Base-by-base conservation (phyloP, 768 basidiomycete genomes). In the Kwoniella dejecticola region DNA sequence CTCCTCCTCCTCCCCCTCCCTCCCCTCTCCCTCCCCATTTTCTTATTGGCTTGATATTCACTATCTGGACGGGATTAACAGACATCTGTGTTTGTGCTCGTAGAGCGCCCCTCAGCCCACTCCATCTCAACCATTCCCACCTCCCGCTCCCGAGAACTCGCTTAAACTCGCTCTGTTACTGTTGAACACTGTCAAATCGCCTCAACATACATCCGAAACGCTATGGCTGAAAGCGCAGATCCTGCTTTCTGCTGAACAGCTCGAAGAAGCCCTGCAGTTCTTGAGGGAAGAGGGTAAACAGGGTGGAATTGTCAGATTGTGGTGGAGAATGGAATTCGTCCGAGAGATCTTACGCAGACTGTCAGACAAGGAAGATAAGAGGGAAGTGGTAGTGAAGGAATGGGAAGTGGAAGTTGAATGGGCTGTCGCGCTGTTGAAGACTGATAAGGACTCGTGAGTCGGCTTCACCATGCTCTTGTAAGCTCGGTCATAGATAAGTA, bases 201-300 rank as follows among this genome's bases (percentile, higher is more conserved):
- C 59, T 10, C 21, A 33, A 13, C 33, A 36, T 36, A 63, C 71
- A 4, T 45, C 70, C 3, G 71, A 75, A n/a, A 46, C 45, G 4
- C 57, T 75, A 17, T 75, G 74, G 74, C 66, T 75, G 1, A 60
- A 63, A 24, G 26, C 64, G 4, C 74, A 75, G 36, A 69, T 75
- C 48, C 45, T 67, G 17, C 42, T 70, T 4, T 60, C 64, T 12
- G 47, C 64, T 7, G 63, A 62, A 3, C 55, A 67, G 42, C 30
- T 48, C 8, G 52, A 61, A 10, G 57, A 60, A 23, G 71, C 68
- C 0, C 24, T 64, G 33, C 23, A 58, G 31, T 31, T 62, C 7
- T 41, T 62, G 1, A 45, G 42, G 24, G 26, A 63, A 19, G 64
- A 71, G 24, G 68, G 58, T 2, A 15, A 23, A 6, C 42, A 55